phyloP scores from a whole-genome alignment of 345 rosid species.

The Cardamine occulta region DNA sequence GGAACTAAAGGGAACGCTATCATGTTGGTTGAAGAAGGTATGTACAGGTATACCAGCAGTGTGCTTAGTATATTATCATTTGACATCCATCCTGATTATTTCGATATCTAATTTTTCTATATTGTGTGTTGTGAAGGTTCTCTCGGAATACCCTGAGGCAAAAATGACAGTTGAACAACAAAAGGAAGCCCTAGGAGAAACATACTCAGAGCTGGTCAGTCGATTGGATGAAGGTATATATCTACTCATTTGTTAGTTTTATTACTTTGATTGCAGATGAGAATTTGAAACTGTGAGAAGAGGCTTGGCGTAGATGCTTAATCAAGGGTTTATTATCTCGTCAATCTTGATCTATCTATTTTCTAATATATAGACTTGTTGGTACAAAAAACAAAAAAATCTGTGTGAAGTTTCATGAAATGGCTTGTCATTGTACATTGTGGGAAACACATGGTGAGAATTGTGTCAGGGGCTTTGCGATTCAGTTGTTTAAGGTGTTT shows the following conservation, averaged over 20 bases:
- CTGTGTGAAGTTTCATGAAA: constrained; percentile 1
- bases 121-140: constrained; percentile 57
- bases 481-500: constrained; percentile 1
- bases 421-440: constrained; percentile 1
- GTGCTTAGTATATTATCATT: constrained; percentile 26
- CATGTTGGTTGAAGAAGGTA: constrained; percentile 97
- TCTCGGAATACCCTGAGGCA: constrained; percentile 86
- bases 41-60: constrained; percentile 68
- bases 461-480: background rate
- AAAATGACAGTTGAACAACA: constrained; percentile 65
- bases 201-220: constrained; percentile 56
- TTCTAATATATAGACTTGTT: background rate
- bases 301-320: background rate
- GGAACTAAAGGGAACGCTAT: constrained; percentile 71
- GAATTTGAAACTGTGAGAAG: constrained; percentile 26
- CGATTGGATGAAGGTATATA: constrained; percentile 79
- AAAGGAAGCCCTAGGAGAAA: constrained; percentile 70
- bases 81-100: constrained; percentile 1
- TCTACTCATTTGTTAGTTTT: constrained; percentile 23
- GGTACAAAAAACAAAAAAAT: background rate
- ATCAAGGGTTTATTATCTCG: background rate
- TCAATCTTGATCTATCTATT: background rate
- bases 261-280: constrained; percentile 3
- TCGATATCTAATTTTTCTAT: constrained; percentile 30
- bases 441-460: constrained; percentile 18